Evolutionary conservation across 257 asterid genomes (phyloP).

Genomic region (Ophiorrhiza pumila): DNA sequence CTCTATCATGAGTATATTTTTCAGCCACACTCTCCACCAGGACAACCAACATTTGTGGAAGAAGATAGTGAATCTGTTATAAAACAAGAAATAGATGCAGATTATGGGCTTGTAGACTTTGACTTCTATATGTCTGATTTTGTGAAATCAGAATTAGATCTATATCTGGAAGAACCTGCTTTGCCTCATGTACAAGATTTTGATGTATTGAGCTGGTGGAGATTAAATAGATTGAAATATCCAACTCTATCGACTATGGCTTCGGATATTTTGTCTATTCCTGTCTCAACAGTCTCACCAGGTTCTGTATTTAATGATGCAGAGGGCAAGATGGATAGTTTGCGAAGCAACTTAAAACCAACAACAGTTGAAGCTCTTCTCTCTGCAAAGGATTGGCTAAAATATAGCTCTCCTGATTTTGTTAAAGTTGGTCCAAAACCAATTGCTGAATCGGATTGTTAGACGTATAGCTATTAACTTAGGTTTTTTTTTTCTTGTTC

Average conservation of each 20-base stretch:
- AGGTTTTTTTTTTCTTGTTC: background rate
- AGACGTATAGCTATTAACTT: slow-evolving; percentile 4
- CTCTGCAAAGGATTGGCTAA: slow-evolving; percentile 85
- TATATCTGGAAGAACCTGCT: slow-evolving; percentile 52
- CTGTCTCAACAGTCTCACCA: slow-evolving; percentile 49
- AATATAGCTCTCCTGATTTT: slow-evolving; percentile 26
- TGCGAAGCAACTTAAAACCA: slow-evolving; percentile 47
- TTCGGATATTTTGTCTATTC: slow-evolving; percentile 64
- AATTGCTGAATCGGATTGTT: slow-evolving; percentile 30
- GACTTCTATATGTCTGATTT: slow-evolving; percentile 28
- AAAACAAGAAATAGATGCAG: slow-evolving; percentile 11
- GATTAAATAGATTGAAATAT: slow-evolving; percentile 39
- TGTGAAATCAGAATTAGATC: slow-evolving; percentile 57
- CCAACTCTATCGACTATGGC: slow-evolving; percentile 76
- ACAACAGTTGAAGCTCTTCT: slow-evolving; percentile 53
- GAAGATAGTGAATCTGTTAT: slow-evolving; percentile 10
- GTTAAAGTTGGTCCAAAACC: slow-evolving; percentile 15
- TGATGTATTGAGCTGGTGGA: slow-evolving; percentile 94
- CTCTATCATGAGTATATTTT: slow-evolving; percentile 24
- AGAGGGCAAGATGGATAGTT: slow-evolving; percentile 40
- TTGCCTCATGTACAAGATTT: slow-evolving; percentile 67
- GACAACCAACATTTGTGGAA: slow-evolving; percentile 13
- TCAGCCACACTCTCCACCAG: slow-evolving; percentile 21
- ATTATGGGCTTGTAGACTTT: slow-evolving; percentile 19
- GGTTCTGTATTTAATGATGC: slow-evolving; percentile 56